These are phyloP conservation scores for Pseudocercospora macadamiae DNA, from an alignment of 2,329 filamentous ascomycete genomes.

Conservation along the genomic window DNA sequence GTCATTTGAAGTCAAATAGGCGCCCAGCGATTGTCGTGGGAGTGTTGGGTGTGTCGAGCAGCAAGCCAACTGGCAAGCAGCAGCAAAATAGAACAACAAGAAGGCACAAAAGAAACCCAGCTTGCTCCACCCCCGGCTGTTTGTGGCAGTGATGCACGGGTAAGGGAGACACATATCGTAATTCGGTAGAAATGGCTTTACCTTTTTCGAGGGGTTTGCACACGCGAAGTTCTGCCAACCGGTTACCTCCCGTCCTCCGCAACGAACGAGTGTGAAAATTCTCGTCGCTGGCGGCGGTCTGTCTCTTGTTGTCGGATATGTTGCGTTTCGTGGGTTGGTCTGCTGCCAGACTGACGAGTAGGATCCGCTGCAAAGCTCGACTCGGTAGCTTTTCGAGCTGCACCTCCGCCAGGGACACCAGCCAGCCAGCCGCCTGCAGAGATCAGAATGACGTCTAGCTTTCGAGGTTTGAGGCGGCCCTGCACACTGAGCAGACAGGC, in stretches of 20 bases:
- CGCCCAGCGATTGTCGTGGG: conserved; percentile 6
- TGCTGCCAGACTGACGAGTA: background rate
- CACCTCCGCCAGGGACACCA: background rate
- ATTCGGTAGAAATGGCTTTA: conserved; percentile 3
- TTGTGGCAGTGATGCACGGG: conserved; percentile 3
- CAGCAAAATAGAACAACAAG: conserved; percentile 10
- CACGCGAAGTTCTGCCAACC: background rate
- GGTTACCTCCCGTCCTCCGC: background rate
- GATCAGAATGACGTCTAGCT: background rate
- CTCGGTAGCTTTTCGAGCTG: background rate
- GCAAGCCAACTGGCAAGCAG: conserved; percentile 3
- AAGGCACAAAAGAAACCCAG: conserved; percentile 4
- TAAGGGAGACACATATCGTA: background rate
- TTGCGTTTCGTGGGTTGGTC: background rate
- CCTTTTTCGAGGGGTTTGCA: background rate
- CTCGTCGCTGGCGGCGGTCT: background rate
- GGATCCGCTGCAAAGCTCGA: background rate
- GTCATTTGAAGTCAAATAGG: conserved; percentile 5
- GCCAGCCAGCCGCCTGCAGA: background rate
- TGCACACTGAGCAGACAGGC: background rate
- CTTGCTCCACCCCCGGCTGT: background rate
- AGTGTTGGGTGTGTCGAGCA: background rate
- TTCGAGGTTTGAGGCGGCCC: no score
- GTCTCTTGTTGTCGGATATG: background rate
- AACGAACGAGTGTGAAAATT: background rate